Evolutionary conservation across 1,284 basidiomycete species (phyloP).

Genomic region (Psilocybe mexicana): DNA sequence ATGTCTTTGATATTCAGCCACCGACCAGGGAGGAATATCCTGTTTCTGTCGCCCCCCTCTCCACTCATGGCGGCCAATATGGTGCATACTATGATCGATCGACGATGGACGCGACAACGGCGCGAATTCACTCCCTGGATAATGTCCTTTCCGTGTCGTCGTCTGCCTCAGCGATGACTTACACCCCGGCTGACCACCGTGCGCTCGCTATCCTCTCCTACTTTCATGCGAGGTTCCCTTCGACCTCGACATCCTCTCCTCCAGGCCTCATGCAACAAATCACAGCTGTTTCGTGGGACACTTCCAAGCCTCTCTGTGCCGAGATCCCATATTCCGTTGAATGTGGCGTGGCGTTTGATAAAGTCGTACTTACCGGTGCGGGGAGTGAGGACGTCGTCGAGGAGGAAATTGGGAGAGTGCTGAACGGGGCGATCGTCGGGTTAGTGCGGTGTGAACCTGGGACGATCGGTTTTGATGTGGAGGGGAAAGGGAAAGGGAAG

Average conservation of each 20-base stretch:
- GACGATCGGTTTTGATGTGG: constrained; percentile 31
- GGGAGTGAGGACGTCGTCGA: constrained; percentile 75
- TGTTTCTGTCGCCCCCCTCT: not conserved
- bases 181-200: constrained; percentile 76
- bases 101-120: constrained; percentile 10
- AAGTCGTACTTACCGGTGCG: constrained; percentile 65
- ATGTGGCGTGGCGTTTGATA: constrained; percentile 53
- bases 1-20: constrained; percentile 57
- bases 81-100: constrained; percentile 10
- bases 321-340: constrained; percentile 70
- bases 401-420: constrained; percentile 65
- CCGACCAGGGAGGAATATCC: constrained; percentile 12
- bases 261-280: constrained; percentile 26
- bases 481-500: not conserved
- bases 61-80: constrained; percentile 7
- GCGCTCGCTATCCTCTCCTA: constrained; percentile 78
- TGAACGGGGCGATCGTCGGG: constrained; percentile 84
- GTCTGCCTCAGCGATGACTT: constrained; percentile 39
- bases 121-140: constrained; percentile 35
- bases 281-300: constrained; percentile 63
- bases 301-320: constrained; percentile 66
- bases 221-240: constrained; percentile 64
- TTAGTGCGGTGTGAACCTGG: constrained; percentile 56
- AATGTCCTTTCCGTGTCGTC: constrained; percentile 33
- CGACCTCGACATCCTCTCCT: not conserved